Evolutionary conservation across 768 basidiomycete species (phyloP), one percentile per base, ranked within the genome.

Genomic region (Serendipita vermifera): DNA sequence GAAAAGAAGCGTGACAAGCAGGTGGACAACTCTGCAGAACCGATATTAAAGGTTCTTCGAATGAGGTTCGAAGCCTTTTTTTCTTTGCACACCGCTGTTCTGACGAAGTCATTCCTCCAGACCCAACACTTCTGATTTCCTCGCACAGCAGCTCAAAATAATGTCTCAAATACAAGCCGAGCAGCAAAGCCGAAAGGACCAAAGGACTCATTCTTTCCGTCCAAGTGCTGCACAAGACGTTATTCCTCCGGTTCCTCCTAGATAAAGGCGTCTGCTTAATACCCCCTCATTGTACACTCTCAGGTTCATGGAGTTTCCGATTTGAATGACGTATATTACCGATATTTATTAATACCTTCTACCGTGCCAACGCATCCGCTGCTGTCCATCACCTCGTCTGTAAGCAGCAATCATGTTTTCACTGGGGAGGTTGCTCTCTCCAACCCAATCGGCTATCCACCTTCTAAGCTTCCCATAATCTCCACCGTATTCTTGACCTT

Each of bases 31-130:
- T 82, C 82, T 57, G 89, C 87, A 54, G 91, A 98, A 71, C 90
- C 85, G 33, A 96, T 98, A 58, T 80, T 99, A 75, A 76, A 91
- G 57, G 93, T 99, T 60, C 73, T 99, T 38, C 79, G 96, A 31
- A 98, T 98, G 94, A 77, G 92, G 93, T 90, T 65, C 54, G 77
- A 68, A 55, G 55, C 17, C 9, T 55, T 20, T 56, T 14, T 54
- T 17, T 2, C 33, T 26, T 9, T 38, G 36, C 17, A 41, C 15
- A 3, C 31, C 15, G 24, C n/a, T 32, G 29, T 6, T n/a, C 24
- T 31, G 53, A 36, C 13, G 38, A 17, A 29, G 38, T 14, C 15
- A 32, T 32, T 54, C n/a, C n/a, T 60, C 0, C 66, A 90, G 90
- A 63, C 76, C 85, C 9, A 77, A 80, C 40, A 91, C 88, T 3